Base-by-base conservation (phyloP, 768 basidiomycete species). In the Guyanaporus albipodus region DNA sequence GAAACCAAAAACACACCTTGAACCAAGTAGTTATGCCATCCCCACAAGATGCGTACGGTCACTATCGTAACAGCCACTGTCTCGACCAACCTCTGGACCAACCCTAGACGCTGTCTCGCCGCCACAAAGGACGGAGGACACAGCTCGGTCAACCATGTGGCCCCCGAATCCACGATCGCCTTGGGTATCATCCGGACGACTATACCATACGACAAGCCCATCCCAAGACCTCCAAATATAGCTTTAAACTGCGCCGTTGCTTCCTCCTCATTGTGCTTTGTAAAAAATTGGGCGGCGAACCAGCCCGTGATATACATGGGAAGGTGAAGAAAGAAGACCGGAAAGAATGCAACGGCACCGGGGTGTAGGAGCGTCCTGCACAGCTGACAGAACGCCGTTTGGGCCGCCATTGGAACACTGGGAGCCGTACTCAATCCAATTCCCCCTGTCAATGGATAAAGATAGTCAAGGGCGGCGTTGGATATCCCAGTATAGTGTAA, bases 161-260 rank as follows among this genome's bases (percentile, higher is more conserved):
- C 12, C 5, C 29, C 23, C n/a, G 6, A 9, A 26, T 6, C 23
- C 18, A 6, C 31, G 7, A 31, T 10, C 6, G n/a, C 14, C 7
- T 14, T 27, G 10, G 41, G 26, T 15, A 31, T 22, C 22, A 42
- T 27, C 33, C 10, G 21, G 19, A 35, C 26, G 38, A 48, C 27
- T 31, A 23, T 12, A 8, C 39, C 35, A 28, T 52, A 56, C 11
- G 43, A 31, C 14, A 32, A 61, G 28, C 29, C 71, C 62, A 46
- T 65, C 2, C 50, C 41, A 12, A 53, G 9, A 3, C 76, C 76
- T 3, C 82, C 83, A 21, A 82, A 75, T 8, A 82, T 69, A 37
- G 80, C 70, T 64, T 85, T 84, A 64, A 79, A 86, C 64, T 87
- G 84, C n/a, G 85, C 83, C 39, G 76, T 67, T 24, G 77, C 75